Conservation (phyloP, 116 monocot species). For the Iris pallida region DNA sequence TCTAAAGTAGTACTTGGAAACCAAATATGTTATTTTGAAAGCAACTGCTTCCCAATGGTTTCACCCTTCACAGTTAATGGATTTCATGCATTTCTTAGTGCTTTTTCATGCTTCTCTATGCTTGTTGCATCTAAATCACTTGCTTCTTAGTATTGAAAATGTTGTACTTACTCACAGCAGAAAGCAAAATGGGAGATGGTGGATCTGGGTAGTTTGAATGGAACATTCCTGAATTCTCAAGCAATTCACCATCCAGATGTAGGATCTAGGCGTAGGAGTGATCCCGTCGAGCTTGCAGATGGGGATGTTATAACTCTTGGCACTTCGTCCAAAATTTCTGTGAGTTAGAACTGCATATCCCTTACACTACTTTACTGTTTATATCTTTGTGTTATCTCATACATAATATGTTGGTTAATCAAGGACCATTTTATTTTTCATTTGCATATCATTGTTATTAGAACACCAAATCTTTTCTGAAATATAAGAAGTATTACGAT, state of each 20-base stretch:
- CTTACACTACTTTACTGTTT: not conserved
- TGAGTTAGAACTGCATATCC: slow-evolving; percentile 25
- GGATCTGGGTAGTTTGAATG: slow-evolving; percentile 94
- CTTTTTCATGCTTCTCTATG: not conserved
- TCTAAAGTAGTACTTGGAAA: too few species aligned
- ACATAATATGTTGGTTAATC: not conserved
- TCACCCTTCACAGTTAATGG: too few species aligned
- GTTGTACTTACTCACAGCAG: slow-evolving; percentile 26
- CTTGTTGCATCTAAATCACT: not conserved
- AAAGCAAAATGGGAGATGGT: slow-evolving; percentile 74
- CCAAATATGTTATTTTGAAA: too few species aligned
- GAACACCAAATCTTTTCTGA: too few species aligned
- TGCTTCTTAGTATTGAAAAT: not conserved
- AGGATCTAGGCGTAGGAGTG: slow-evolving; percentile 57
- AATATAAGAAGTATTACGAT: too few species aligned
- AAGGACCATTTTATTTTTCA: not conserved
- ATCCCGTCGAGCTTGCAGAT: slow-evolving; percentile 59
- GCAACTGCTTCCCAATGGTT: too few species aligned
- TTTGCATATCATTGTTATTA: not conserved
- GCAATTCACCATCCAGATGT: slow-evolving; percentile 50
- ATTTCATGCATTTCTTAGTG: slow-evolving; percentile 4
- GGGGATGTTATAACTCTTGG: slow-evolving; percentile 88
- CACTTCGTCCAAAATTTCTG: slow-evolving; percentile 68
- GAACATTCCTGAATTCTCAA: slow-evolving; percentile 72
- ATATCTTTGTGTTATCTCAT: not conserved